Evolutionary conservation across 768 basidiomycete genomes (phyloP).

Genomic region (Tulasnella calospora): DNA sequence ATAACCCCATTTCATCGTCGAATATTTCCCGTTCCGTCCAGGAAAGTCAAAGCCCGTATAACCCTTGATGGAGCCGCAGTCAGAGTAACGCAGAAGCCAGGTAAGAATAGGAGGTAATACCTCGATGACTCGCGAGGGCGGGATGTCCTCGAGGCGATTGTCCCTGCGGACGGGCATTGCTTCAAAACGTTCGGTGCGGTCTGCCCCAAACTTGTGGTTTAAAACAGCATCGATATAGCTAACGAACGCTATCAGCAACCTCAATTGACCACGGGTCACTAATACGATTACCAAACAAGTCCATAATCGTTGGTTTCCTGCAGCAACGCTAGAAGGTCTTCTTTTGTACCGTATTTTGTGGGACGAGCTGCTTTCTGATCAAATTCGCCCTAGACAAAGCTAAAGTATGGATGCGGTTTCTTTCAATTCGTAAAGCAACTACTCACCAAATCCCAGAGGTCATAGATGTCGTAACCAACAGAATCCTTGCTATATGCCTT

Average conservation of each 20-base stretch:
- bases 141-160: background rate
- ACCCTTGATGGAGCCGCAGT: conserved; percentile 10
- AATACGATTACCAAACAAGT: conserved; percentile 36
- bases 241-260: background rate
- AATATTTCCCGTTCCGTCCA: conserved; percentile 37
- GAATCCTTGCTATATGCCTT: conserved; percentile 58
- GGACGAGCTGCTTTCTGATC: conserved; percentile 26
- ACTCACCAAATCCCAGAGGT: conserved; percentile 29
- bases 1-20: conserved; percentile 32
- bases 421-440: background rate
- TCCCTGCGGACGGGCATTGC: conserved; percentile 29
- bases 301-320: conserved; percentile 37
- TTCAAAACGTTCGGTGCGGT: conserved; percentile 37
- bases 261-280: background rate
- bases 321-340: conserved; percentile 38
- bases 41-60: conserved; percentile 39
- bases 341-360: conserved; percentile 42
- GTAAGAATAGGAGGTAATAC: background rate
- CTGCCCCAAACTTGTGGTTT: conserved; percentile 39
- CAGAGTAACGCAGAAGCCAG: no score
- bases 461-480: conserved; percentile 27
- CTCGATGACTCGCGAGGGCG: background rate
- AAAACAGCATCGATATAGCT: conserved; percentile 37
- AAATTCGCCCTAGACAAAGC: conserved; percentile 27
- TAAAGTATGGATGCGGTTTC: background rate